These are phyloP conservation scores for Acanthamoeba sp. DNA, from an alignment of 208 protist species.

Conservation along the genomic window DNA sequence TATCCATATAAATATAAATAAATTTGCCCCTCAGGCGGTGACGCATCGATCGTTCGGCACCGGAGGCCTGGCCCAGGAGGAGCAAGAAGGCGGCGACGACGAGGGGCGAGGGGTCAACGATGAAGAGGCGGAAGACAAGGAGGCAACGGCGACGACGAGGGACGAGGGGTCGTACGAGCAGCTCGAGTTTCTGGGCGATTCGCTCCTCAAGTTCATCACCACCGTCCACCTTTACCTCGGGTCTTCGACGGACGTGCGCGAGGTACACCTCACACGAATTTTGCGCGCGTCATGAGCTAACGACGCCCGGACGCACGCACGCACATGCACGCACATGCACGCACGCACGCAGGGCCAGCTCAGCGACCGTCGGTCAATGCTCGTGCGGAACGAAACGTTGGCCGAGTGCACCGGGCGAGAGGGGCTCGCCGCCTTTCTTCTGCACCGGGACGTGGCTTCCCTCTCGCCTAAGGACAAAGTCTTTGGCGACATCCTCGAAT, in stretches of 20 bases:
- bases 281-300: not conserved
- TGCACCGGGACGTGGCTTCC: not conserved
- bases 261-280: not conserved
- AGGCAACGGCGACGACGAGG: too few relatives aligned
- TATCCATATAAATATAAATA: too few relatives aligned
- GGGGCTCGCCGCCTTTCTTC: not conserved
- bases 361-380: not conserved
- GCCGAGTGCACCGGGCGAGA: not conserved
- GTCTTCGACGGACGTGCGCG: not conserved
- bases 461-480: not conserved
- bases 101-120: not conserved
- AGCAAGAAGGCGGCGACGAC: not conserved
- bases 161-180: slow-evolving; percentile 23
- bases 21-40: not conserved
- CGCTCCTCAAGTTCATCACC: slow-evolving; percentile 48
- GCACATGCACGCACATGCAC: not conserved
- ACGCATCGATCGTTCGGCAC: not conserved
- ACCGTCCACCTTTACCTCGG: not conserved
- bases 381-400: not conserved
- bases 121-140: not conserved
- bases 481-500: not conserved
- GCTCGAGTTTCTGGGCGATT: slow-evolving; percentile 55
- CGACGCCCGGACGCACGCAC: not conserved
- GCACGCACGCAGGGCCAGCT: not conserved
- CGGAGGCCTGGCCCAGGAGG: too few relatives aligned